Conservation (phyloP, 495 filamentous ascomycete genomes). For the Tuber umbilicatum region DNA sequence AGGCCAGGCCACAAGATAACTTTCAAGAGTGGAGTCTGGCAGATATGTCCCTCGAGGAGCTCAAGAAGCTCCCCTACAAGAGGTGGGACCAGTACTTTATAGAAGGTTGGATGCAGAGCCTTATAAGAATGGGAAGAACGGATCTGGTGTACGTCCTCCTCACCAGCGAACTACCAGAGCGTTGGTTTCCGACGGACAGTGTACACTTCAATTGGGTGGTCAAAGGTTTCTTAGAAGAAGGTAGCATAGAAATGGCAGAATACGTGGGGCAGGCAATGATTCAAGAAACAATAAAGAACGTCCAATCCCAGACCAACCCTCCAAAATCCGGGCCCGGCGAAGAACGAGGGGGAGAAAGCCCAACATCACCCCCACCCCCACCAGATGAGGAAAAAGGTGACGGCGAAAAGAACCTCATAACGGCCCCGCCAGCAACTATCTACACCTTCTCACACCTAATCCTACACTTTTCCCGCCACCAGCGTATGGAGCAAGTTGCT, state of each 20-base stretch:
- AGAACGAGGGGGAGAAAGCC: background rate
- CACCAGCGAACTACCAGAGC: constrained; percentile 55
- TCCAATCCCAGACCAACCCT: constrained; percentile 42
- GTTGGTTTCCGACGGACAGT: constrained; percentile 51
- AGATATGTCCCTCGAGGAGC: constrained; percentile 49
- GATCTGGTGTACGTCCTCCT: constrained; percentile 52
- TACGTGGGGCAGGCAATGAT: constrained; percentile 51
- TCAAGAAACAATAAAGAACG: constrained; percentile 48
- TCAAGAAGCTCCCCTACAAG: constrained; percentile 51
- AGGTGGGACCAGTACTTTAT: constrained; percentile 59
- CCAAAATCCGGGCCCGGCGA: constrained; percentile 10
- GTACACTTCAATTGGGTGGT: constrained; percentile 59
- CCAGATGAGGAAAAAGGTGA: constrained; percentile 15
- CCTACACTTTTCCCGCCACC: constrained; percentile 51
- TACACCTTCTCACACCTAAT: constrained; percentile 60
- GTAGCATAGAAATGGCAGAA: constrained; percentile 50
- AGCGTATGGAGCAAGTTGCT: constrained; percentile 48
- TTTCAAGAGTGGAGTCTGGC: background rate
- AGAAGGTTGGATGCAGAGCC: constrained; percentile 58
- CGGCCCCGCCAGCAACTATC: constrained; percentile 50
- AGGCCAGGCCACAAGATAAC: background rate
- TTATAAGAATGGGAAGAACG: constrained; percentile 55
- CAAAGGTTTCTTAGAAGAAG: constrained; percentile 50
- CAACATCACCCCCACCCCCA: background rate
- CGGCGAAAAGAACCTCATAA: constrained; percentile 43